A percentile compares a stretch with the other conserved stretches of the same genome.
These are phyloP conservation scores for Dictyostelium brefeldianum DNA, from an alignment of 78 protist genomes.

Conservation along the genomic window DNA sequence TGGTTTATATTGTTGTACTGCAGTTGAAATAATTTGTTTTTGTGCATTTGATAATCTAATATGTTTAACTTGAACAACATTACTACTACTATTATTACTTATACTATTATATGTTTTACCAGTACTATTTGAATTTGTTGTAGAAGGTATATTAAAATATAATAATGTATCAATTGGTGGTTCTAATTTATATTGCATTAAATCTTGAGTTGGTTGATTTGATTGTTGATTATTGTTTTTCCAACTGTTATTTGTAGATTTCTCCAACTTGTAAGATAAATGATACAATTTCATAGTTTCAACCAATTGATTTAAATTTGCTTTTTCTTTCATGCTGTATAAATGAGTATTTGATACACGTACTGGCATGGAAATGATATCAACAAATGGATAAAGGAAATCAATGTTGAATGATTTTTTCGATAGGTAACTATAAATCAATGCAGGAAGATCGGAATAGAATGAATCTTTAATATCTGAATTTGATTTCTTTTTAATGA, in stretches of 20 bases:
- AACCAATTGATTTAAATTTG: conserved; percentile 17
- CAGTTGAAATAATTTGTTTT: conserved; percentile 52
- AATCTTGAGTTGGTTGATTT: neutral
- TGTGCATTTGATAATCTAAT: conserved; percentile 26
- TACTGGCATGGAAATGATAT: conserved; percentile 35
- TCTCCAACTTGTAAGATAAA: conserved; percentile 20
- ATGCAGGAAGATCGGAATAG: neutral
- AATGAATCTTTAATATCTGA: conserved; percentile 35
- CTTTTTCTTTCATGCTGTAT: conserved; percentile 33
- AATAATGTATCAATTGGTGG: conserved; percentile 30
- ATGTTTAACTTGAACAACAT: neutral
- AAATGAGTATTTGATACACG: conserved; percentile 54
- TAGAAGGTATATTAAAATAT: neutral
- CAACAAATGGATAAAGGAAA: conserved; percentile 47
- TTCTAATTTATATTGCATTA: conserved; percentile 25
- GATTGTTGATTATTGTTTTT: neutral
- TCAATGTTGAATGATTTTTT: conserved; percentile 24
- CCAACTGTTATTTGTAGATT: neutral
- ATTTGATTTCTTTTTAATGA: conserved; percentile 7
- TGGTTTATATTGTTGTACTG: conserved; percentile 17
- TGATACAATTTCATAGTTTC: conserved; percentile 45
- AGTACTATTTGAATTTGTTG: neutral
- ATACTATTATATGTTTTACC: neutral
- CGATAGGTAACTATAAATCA: neutral
- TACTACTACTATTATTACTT: neutral